Percentiles rank a stretch among this genome's conserved stretches.
phyloP scores from a whole-genome alignment of 805 yeast genomes.

The Saccharomycopsis fermentans region DNA sequence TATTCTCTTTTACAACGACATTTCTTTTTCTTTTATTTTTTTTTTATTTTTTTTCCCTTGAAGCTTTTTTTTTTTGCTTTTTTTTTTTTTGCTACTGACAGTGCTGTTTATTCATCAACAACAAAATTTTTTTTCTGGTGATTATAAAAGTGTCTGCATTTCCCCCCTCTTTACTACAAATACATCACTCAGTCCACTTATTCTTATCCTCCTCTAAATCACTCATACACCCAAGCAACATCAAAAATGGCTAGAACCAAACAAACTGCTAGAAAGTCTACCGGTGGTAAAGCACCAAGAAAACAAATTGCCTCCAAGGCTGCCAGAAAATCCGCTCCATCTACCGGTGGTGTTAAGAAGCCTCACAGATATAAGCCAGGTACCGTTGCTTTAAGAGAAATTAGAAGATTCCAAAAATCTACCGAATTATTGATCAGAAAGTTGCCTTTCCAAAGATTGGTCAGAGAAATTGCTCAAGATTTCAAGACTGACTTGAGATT shows the following conservation, averaged over 20 bases:
- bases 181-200: too few relatives aligned
- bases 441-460: slow-evolving; percentile 95
- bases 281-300: slow-evolving; percentile 96
- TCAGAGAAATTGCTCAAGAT: slow-evolving; percentile 92
- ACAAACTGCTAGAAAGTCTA: slow-evolving; percentile 90
- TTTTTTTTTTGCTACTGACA: not conserved
- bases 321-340: slow-evolving; percentile 89
- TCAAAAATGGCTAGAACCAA: slow-evolving; percentile 80
- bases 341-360: slow-evolving; percentile 87
- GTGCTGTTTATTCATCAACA: not conserved
- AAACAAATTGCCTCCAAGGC: slow-evolving; percentile 87
- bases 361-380: slow-evolving; percentile 97
- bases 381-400: slow-evolving; percentile 93
- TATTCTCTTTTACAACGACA: too few relatives aligned
- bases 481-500: slow-evolving; percentile 89
- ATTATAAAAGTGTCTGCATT: not conserved
- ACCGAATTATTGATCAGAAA: slow-evolving; percentile 93
- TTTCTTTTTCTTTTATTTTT: too few relatives aligned
- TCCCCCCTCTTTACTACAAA: slow-evolving; percentile 6
- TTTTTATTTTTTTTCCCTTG: not conserved
- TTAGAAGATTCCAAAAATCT: slow-evolving; percentile 94
- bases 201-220: not conserved
- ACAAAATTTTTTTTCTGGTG: slow-evolving; percentile 2
- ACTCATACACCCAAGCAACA: not conserved
- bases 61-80: not conserved